Percentiles rank a stretch among this genome's conserved stretches.
phyloP scores from a whole-genome alignment of 2,329 filamentous ascomycete species.

The Hirsutella thompsonii region DNA sequence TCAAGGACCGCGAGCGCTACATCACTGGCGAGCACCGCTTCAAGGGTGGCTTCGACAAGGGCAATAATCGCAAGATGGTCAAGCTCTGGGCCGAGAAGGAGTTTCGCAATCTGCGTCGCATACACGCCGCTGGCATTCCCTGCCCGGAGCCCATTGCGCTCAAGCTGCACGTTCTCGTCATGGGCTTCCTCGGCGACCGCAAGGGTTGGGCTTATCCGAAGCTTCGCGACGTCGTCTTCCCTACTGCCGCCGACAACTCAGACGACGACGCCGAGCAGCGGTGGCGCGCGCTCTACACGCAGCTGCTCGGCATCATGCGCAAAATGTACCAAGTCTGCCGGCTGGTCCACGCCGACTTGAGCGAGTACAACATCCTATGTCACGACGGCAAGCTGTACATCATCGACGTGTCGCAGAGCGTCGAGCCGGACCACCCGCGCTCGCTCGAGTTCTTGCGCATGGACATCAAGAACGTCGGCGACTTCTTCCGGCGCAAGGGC shows the following conservation, averaged over 20 bases:
- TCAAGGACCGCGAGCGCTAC: constrained; percentile 95
- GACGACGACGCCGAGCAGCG: constrained; percentile 54
- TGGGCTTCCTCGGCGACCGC: constrained; percentile 81
- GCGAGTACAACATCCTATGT: constrained; percentile 96
- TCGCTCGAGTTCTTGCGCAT: constrained; percentile 90
- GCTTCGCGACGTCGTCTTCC: constrained; percentile 71
- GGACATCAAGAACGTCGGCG: constrained; percentile 94
- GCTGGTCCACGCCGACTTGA: constrained; percentile 90
- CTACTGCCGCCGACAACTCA: too few relatives aligned
- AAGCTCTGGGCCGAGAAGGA: constrained; percentile 99
- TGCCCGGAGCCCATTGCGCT: constrained; percentile 83
- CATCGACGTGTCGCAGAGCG: constrained; percentile 95
- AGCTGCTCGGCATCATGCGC: constrained; percentile 80
- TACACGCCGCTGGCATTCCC: constrained; percentile 73
- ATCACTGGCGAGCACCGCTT: constrained; percentile 92
- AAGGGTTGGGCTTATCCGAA: constrained; percentile 82
- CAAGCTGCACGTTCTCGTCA: constrained; percentile 87
- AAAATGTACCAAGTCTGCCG: constrained; percentile 84
- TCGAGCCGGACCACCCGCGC: constrained; percentile 90
- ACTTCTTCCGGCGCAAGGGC: constrained; percentile 81
- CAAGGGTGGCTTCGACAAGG: constrained; percentile 81
- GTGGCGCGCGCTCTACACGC: constrained; percentile 70
- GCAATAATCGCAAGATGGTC: constrained; percentile 92
- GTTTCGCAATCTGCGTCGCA: constrained; percentile 80
- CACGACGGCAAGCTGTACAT: constrained; percentile 73